Evolutionary conservation across 2,329 filamentous ascomycete genomes (phyloP).

Genomic region (Neurospora sp.): DNA sequence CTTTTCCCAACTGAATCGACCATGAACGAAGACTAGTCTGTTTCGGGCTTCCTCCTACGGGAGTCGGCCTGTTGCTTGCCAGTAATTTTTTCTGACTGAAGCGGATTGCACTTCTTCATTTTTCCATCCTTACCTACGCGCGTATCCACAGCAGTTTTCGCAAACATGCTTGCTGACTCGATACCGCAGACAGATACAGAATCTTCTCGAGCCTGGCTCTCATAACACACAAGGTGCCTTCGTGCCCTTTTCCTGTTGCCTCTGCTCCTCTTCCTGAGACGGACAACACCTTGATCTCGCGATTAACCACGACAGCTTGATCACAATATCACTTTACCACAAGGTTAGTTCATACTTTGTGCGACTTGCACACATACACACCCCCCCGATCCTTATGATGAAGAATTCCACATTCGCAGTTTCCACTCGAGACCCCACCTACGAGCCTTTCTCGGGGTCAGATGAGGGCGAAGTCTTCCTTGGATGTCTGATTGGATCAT

Average conservation of each 20-base stretch:
- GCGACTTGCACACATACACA: background rate
- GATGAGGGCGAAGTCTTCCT: constrained; percentile 63
- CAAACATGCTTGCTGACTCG: constrained; percentile 8
- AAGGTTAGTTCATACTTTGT: constrained; percentile 1
- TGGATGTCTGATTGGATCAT: constrained; percentile 58
- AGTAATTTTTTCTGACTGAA: constrained; percentile 67
- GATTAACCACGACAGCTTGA: background rate
- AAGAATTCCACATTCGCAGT: constrained; percentile 77
- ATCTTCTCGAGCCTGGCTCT: constrained; percentile 1
- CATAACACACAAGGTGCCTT: background rate
- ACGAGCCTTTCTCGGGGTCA: constrained; percentile 55
- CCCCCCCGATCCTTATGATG: constrained; percentile 45
- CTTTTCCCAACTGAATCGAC: constrained; percentile 85
- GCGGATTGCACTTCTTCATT: constrained; percentile 5
- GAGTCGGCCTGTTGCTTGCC: constrained; percentile 75
- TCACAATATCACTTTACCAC: constrained; percentile 23
- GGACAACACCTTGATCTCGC: constrained; percentile 1
- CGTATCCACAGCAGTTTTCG: constrained; percentile 1
- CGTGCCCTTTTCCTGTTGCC: background rate
- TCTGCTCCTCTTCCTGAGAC: background rate
- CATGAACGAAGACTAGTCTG: constrained; percentile 67
- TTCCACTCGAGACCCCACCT: constrained; percentile 65
- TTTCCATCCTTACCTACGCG: background rate
- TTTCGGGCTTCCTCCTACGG: constrained; percentile 49
- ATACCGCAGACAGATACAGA: constrained; percentile 5